Evolutionary conservation across 306 rosid species (phyloP).

Genomic region (Pachyrhizus erosus): DNA sequence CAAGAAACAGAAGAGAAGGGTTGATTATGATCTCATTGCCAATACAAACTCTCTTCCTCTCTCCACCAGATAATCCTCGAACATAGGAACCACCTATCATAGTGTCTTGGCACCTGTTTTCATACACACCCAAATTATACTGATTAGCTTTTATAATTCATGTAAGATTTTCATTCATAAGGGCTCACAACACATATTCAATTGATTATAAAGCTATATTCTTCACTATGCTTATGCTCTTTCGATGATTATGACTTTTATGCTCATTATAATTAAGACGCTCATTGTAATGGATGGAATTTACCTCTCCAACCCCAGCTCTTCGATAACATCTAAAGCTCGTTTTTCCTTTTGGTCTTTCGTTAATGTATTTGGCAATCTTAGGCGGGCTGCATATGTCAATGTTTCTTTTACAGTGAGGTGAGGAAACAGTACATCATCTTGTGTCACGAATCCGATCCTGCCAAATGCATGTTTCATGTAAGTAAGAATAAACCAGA

Average conservation of each 20-base stretch:
- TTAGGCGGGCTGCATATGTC: slow-evolving; percentile 81
- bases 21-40: slow-evolving; percentile 92
- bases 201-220: not conserved
- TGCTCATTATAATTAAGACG: not conserved
- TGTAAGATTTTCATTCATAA: slow-evolving; percentile 6
- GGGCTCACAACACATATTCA: not conserved
- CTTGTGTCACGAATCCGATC: slow-evolving; percentile 97
- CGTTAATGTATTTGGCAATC: slow-evolving; percentile 70
- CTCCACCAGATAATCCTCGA: slow-evolving; percentile 96
- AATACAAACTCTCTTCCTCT: slow-evolving; percentile 94
- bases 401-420: slow-evolving; percentile 91
- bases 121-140: slow-evolving; percentile 12
- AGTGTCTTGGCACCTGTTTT: slow-evolving; percentile 89
- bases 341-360: slow-evolving; percentile 86
- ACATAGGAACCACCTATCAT: slow-evolving; percentile 97
- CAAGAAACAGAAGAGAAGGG: slow-evolving; percentile 92
- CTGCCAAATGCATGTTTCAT: slow-evolving; percentile 49
- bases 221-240: not conserved
- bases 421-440: slow-evolving; percentile 95
- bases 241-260: slow-evolving; percentile 12
- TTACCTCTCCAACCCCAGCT: slow-evolving; percentile 95
- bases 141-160: not conserved
- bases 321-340: slow-evolving; percentile 82
- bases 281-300: not conserved
- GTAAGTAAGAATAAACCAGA: not conserved